A percentile compares a stretch with the other conserved stretches of the same genome.
phyloP scores from a whole-genome alignment of 768 basidiomycete genomes.

The Cubamyces lactineus region DNA sequence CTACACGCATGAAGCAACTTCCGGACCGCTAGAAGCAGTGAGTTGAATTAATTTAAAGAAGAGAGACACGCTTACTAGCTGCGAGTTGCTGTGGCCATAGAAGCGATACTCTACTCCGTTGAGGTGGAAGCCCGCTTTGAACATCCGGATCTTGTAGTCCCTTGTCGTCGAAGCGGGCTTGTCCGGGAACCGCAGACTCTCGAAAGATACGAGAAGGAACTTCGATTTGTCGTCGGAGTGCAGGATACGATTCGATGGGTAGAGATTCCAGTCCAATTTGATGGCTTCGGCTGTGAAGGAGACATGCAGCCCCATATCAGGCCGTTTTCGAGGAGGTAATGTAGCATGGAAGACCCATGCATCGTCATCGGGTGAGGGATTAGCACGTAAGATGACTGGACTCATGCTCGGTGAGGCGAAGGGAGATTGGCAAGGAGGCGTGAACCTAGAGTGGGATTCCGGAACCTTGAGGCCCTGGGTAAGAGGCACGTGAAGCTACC shows the following conservation, averaged over 20 bases:
- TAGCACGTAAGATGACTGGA: constrained; percentile 42
- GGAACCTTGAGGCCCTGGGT: background rate
- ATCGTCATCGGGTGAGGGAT: constrained; percentile 51
- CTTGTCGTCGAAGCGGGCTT: constrained; percentile 48
- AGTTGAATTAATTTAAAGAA: background rate
- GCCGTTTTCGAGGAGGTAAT: constrained; percentile 4
- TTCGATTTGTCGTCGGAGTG: constrained; percentile 57
- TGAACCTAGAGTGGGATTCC: background rate
- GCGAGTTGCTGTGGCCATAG: constrained; percentile 74
- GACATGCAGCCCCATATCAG: constrained; percentile 50
- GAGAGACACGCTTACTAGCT: constrained; percentile 47
- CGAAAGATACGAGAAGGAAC: constrained; percentile 60
- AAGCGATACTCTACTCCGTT: constrained; percentile 67
- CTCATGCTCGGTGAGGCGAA: constrained; percentile 34
- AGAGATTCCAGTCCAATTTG: constrained; percentile 49
- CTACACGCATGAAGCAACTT: constrained; percentile 64
- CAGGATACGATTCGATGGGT: constrained; percentile 63
- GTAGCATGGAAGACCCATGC: constrained; percentile 50
- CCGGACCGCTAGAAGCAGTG: constrained; percentile 50
- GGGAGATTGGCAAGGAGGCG: background rate
- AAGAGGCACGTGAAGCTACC: constrained; percentile 7
- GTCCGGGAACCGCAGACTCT: constrained; percentile 57
- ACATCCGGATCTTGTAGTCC: constrained; percentile 60
- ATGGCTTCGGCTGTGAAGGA: constrained; percentile 54
- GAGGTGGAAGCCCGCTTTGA: constrained; percentile 57